Evolutionary conservation across 2,329 filamentous ascomycete genomes (phyloP).

Genomic region (Botrytis hyacinthi): DNA sequence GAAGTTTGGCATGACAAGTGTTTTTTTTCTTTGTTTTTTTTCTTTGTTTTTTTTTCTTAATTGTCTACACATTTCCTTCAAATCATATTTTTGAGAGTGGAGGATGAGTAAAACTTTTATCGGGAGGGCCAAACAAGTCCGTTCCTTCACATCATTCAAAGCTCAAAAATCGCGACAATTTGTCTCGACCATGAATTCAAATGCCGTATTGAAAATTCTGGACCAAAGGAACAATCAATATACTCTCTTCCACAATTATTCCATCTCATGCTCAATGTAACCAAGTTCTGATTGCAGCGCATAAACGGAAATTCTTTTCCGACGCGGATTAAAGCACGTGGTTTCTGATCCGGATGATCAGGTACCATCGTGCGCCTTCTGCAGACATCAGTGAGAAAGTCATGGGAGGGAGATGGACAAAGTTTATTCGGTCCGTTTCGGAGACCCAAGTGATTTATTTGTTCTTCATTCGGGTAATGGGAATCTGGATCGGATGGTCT

Average conservation of each 20-base stretch:
- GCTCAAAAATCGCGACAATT: neutral
- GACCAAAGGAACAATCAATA: neutral
- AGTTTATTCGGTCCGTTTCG: neutral
- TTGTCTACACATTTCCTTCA: neutral
- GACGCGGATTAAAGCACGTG: neutral
- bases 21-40: neutral
- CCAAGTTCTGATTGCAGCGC: neutral
- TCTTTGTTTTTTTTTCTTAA: neutral
- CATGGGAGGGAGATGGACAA: neutral
- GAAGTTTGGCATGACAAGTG: neutral
- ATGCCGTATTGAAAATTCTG: neutral
- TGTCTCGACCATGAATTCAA: neutral
- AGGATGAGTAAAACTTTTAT: accelerated
- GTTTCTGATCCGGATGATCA: neutral
- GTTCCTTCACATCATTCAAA: neutral
- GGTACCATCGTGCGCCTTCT: neutral
- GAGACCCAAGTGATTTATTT: neutral
- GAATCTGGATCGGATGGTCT: neutral
- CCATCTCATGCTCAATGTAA: neutral
- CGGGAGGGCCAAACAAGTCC: neutral
- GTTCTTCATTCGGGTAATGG: no score
- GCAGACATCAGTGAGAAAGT: neutral
- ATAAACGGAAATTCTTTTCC: neutral
- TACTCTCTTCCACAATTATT: neutral
- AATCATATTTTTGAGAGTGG: neutral